Conservation (phyloP, 148 eudicot species). For the Chenopodium suecicum region DNA sequence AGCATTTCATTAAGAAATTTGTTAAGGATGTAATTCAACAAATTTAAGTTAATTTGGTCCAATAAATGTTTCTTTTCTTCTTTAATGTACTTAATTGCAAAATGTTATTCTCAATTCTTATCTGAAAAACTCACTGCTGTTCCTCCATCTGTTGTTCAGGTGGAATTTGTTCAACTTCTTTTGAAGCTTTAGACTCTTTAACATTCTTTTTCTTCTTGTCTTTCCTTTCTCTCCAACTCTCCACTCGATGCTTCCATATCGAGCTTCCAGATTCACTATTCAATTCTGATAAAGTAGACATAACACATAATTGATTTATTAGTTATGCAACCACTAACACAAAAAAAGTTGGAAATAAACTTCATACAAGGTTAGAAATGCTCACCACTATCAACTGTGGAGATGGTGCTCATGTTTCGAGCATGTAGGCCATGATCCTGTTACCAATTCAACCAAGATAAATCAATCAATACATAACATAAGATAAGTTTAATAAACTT, state of each 20-base stretch:
- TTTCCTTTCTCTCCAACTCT: conserved; percentile 92
- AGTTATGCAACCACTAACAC: neutral
- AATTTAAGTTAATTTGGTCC: neutral
- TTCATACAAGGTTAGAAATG: neutral
- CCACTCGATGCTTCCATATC: conserved; percentile 94
- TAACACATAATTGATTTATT: neutral
- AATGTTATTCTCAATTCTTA: neutral
- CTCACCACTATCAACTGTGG: conserved; percentile 92
- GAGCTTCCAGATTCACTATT: conserved; percentile 76
- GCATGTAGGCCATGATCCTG: conserved; percentile 81
- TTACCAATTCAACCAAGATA: conserved; percentile 14
- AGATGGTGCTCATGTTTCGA: conserved; percentile 73
- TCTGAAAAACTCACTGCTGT: conserved; percentile 30
- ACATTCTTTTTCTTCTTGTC: conserved; percentile 64
- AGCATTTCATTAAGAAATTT: neutral
- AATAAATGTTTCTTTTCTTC: neutral
- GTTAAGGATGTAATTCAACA: too few relatives aligned
- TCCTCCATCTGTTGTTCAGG: conserved; percentile 79
- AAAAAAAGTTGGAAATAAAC: neutral
- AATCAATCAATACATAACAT: neutral
- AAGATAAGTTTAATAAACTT: neutral
- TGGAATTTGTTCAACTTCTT: conserved; percentile 59
- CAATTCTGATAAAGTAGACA: conserved; percentile 45
- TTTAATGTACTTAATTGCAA: neutral
- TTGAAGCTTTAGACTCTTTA: conserved; percentile 35